Percentiles rank a stretch among this genome's conserved stretches.
Conservation (phyloP, 2,329 filamentous ascomycete genomes). For the Chaetomiaceae sp. region DNA sequence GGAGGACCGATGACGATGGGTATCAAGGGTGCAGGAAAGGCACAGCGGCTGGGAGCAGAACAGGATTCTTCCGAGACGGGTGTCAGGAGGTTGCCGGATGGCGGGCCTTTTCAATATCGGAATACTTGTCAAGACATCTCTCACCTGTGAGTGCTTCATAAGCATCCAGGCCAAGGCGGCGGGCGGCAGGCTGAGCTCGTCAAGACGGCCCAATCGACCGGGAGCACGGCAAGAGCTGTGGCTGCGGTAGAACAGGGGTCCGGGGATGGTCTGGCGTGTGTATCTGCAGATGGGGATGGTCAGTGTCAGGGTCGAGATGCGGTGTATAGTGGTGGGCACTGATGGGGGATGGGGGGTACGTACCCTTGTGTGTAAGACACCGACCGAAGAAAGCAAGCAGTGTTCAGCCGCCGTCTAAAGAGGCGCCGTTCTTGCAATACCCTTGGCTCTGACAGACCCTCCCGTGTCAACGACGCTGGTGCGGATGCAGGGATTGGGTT, state of each 20-base stretch:
- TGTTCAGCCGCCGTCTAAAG: conserved; percentile 27
- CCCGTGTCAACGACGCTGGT: neutral
- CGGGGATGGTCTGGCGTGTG: conserved; percentile 15
- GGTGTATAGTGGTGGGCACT: conserved; percentile 8
- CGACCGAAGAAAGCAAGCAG: conserved; percentile 21
- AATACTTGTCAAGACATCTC: conserved; percentile 16
- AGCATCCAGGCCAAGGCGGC: conserved; percentile 16
- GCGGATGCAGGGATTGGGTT: neutral
- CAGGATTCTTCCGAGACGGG: conserved; percentile 19
- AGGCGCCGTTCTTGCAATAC: conserved; percentile 3
- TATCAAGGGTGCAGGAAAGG: neutral
- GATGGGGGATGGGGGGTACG: conserved; percentile 11
- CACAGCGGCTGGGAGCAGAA: conserved; percentile 5
- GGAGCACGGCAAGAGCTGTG: conserved; percentile 9
- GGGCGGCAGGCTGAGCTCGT: conserved; percentile 20
- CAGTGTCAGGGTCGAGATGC: conserved; percentile 3
- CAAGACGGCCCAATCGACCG: conserved; percentile 13
- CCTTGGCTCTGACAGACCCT: neutral
- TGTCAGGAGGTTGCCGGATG: conserved; percentile 10
- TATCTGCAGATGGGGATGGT: conserved; percentile 6
- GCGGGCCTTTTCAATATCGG: conserved; percentile 26
- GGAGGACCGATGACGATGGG: neutral
- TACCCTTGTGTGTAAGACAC: conserved; percentile 23
- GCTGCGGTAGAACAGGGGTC: conserved; percentile 14
- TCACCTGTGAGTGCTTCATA: conserved; percentile 5